Evolutionary conservation across 441 rosid species (phyloP), one percentile per base, ranked within the genome.

Genomic region (Croton laevigatus): DNA sequence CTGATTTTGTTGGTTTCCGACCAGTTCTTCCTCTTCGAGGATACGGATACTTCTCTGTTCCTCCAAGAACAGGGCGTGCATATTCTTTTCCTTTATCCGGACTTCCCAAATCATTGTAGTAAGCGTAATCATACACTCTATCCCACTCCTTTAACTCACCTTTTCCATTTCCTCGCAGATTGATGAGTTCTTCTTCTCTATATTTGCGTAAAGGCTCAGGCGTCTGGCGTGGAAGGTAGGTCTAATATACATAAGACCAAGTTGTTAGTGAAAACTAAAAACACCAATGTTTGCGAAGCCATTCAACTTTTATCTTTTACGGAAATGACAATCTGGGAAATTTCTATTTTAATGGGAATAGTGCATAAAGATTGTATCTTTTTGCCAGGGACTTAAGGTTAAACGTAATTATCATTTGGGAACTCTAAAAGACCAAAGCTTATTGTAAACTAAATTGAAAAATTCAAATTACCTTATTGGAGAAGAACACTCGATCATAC

Each of bases 21-120:
- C 93, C 91, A 6, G 98, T 89, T 81, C 80, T 88, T 36, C 93
- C 93, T 72, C 98, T 84, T 62, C 97, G 84, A 13, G 98, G 98
- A 77, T 94, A 94, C 16, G 95, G 98, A 57, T 71, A 71, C n/a
- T 81, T 76, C 70, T 67, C n/a, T 19, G 91, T 76, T 76, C 96
- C 91, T 2, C 98, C 98, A 2, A 91, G 94, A 75, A 89, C 81
- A 0, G 86, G 83, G 65, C 98, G 94, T 5, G 65, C 81, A 62
- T 85, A 75, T 2, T 76, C 73, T 11, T 72, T 49, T 58, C 94
- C 93, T 66, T 84, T 88, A 65, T 93, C 96, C 0, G 97, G 97
- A 79, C 72, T 76, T 73, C 90, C 97, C 68, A 94, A 75, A 80
- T 91, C 97, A 53, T 91, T 94, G 86, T 91, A 94, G 79, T 72